These are phyloP conservation scores for Vinca major DNA, from an alignment of 305 asterid species.

Conservation along the genomic window DNA sequence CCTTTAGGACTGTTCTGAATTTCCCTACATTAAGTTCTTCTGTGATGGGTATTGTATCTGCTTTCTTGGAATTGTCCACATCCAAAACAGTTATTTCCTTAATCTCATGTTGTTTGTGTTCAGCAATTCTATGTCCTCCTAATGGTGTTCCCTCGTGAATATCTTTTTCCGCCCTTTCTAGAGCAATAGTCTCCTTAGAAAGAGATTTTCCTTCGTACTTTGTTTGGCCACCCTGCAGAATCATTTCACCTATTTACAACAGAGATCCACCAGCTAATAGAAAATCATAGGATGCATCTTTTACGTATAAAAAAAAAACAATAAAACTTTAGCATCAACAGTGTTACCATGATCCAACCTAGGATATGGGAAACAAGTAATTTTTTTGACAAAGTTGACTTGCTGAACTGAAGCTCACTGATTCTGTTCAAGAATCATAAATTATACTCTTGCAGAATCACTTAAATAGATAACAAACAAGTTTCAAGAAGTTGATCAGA, in stretches of 20 bases:
- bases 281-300: no score
- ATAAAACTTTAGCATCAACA: constrained; percentile 2
- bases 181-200: neutral
- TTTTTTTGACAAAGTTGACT: neutral
- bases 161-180: neutral
- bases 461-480: constrained; percentile 5
- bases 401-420: neutral
- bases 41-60: neutral
- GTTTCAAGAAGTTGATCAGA: constrained; percentile 15
- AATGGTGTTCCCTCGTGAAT: neutral
- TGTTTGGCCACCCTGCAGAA: constrained; percentile 12
- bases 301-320: neutral
- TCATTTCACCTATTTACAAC: neutral
- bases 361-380: neutral
- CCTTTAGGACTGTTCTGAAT: neutral
- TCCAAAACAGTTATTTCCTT: neutral
- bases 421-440: neutral
- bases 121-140: neutral
- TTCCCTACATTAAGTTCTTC: neutral
- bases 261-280: neutral
- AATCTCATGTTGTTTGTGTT: neutral
- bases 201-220: neutral
- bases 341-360: neutral
- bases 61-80: neutral
- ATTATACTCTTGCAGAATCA: neutral